These are phyloP conservation scores for Fonsecaea multimorphosa DNA, from an alignment of 2,329 filamentous ascomycete genomes.

Conservation along the genomic window DNA sequence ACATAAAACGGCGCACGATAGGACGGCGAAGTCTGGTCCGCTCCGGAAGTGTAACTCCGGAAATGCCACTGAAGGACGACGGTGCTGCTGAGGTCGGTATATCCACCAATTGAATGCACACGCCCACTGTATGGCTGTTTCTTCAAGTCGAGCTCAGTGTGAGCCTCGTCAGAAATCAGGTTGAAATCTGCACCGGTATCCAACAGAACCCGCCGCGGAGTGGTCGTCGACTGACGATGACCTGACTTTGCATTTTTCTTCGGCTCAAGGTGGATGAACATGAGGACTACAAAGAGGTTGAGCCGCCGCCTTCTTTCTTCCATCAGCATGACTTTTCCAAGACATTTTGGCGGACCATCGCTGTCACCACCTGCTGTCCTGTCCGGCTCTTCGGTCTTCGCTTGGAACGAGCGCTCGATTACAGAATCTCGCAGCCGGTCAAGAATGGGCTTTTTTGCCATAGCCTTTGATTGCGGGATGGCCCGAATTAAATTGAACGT, in stretches of 20 bases:
- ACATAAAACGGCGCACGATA: slow-evolving; percentile 29
- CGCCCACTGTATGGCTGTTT: slow-evolving; percentile 20
- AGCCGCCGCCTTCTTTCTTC: slow-evolving; percentile 14
- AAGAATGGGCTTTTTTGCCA: slow-evolving; percentile 4
- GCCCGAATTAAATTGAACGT: not conserved
- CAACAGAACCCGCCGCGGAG: slow-evolving; percentile 31
- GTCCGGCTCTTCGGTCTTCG: not conserved
- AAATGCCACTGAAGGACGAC: slow-evolving; percentile 30
- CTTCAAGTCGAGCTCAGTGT: slow-evolving; percentile 21
- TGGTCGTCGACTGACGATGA: slow-evolving; percentile 11
- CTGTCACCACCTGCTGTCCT: not conserved
- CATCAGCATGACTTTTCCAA: slow-evolving; percentile 9
- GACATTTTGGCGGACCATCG: not conserved
- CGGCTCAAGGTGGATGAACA: slow-evolving; percentile 28
- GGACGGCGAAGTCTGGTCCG: not conserved
- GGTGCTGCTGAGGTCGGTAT: slow-evolving; percentile 25
- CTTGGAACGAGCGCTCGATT: not conserved
- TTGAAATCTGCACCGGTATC: slow-evolving; percentile 36
- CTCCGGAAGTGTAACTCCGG: slow-evolving; percentile 4
- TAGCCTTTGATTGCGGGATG: not conserved
- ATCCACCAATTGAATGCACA: slow-evolving; percentile 31
- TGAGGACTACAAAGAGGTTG: slow-evolving; percentile 24
- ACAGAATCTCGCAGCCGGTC: slow-evolving; percentile 3
- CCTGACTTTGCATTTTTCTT: not conserved
- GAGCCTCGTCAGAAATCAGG: slow-evolving; percentile 28